Evolutionary conservation across 1,139 yeast genomes (phyloP).

Genomic region (Candida freyschussii): DNA sequence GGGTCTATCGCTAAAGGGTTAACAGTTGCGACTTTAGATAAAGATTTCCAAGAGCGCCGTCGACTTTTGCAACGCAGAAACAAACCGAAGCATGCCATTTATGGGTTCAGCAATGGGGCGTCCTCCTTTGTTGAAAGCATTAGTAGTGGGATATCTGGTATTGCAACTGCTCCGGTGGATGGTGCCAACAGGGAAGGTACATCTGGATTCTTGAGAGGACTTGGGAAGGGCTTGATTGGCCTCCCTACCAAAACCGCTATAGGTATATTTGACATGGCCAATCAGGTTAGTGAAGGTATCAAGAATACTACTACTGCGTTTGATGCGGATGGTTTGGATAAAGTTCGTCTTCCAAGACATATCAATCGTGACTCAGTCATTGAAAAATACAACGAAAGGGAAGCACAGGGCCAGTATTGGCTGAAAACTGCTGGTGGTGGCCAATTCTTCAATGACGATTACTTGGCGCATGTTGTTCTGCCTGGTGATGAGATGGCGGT

Average conservation of each 20-base stretch:
- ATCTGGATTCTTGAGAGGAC: slow-evolving; percentile 84
- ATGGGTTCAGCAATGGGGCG: slow-evolving; percentile 84
- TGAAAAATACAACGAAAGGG: slow-evolving; percentile 71
- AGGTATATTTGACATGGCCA: slow-evolving; percentile 89
- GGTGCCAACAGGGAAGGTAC: slow-evolving; percentile 88
- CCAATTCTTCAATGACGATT: slow-evolving; percentile 60
- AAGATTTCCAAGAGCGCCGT: slow-evolving; percentile 77
- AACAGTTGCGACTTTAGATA: slow-evolving; percentile 85
- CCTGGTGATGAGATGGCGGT: slow-evolving; percentile 79
- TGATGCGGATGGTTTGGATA: slow-evolving; percentile 73
- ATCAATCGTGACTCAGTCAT: slow-evolving; percentile 67
- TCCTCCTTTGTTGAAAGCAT: slow-evolving; percentile 83
- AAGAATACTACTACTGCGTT: slow-evolving; percentile 88
- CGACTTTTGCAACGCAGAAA: slow-evolving; percentile 69
- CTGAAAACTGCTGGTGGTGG: slow-evolving; percentile 83
- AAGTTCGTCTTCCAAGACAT: slow-evolving; percentile 78
- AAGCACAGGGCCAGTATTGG: slow-evolving; percentile 95
- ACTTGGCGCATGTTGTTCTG: slow-evolving; percentile 79
- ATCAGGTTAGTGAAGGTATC: slow-evolving; percentile 91
- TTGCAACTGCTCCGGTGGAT: slow-evolving; percentile 85
- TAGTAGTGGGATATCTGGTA: slow-evolving; percentile 83
- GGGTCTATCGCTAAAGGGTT: slow-evolving; percentile 95
- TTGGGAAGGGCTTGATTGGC: slow-evolving; percentile 93
- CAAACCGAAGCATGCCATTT: slow-evolving; percentile 82
- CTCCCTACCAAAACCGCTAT: slow-evolving; percentile 95